Evolutionary conservation across 2,329 filamentous ascomycete genomes (phyloP), one percentile per base, ranked within the genome.

Genomic region (Fusarium clavum): DNA sequence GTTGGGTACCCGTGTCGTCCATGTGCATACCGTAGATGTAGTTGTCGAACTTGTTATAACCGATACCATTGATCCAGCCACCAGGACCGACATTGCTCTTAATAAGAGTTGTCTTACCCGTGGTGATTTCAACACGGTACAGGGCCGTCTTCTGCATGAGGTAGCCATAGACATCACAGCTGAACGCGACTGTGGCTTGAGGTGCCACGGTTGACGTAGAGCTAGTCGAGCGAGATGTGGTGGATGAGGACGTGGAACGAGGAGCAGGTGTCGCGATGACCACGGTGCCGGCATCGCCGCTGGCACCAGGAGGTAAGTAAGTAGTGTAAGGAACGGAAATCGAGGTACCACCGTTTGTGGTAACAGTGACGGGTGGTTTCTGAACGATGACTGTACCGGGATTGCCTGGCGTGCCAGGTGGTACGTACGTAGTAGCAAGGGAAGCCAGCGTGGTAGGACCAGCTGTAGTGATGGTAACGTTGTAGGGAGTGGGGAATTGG

Each of bases 31-130:
- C 71, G 38, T 74, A 74, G 29, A 74, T 64, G 51, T 71, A 73
- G 20, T 72, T 55, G 46, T 74, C 72, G 25, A 56, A 70, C 10
- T 48, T 55, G 56, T 74, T 74, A 48, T 72, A 74, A 13, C 72
- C 72, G 16, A 64, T 58, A 43, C 60, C 71, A 20, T 74, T 74
- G 32, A 74, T 71, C 61, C 48, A 67, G 3, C 72, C 72, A 29
- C 71, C 71, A 11, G 61, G 71, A 3, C 72, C 71, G 20, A 72
- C 55, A 22, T 45, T 52, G 9, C 44, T 40, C 22, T 54, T 60
- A 52, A 72, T 70, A 12, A 64, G 65, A 4, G 69, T 72, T 4
- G 65, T 70, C 48, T 63, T 69, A 13, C 69, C 69, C 9, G 51
- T 53, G 5, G 57, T 49, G 20, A 72, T 63, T 12, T 72, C 69